Evolutionary conservation across 306 rosid genomes (phyloP), one percentile per base, ranked within the genome.

Genomic region (Sesbania bispinosa): DNA sequence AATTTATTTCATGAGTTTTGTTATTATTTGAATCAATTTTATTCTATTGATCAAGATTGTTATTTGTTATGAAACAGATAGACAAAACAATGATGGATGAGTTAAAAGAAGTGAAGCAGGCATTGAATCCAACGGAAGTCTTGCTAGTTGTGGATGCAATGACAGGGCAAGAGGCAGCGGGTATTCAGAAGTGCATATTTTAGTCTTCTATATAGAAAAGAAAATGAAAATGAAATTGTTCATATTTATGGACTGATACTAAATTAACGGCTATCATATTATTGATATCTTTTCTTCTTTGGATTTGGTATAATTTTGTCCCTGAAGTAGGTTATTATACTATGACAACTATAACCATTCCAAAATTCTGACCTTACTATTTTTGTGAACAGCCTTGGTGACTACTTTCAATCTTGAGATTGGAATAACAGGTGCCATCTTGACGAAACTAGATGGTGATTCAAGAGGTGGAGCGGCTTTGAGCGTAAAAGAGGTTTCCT

Each of bases 151-250:
- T 94, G 75, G 99, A 94, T 94, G 99, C 99, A 60, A 94, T 94
- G 99, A 94, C 99, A 57, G 99, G 99, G 63, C 99, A 94, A 82
- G 97, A 94, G 85, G 99, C 99, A 47, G 99, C 99, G 68, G 99
- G 99, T 94, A 77, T 42, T 69, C 66, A 35, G 60, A 39, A 63
- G 51, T 77, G 53, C 38, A 50, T 18, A n/a, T 38, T 85, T 41
- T 33, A 73, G 35, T 59, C 41, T 27, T 72, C 67, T 19, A 48
- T 32, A 21, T 38, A 29, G 48, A 63, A 10, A 52, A 35, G 24
- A n/a, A 30, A n/a, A 35, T 57, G 41, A 27, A 13, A 35, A 58
- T 24, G 1, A 69, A 50, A 54, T 26, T 10, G 1, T 64, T 67
- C 57, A 43, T 78, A 26, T 59, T 71, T 74, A 23, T 69, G 29